phyloP scores from a whole-genome alignment of 768 basidiomycete genomes.

The Leccinum ochraceum region DNA sequence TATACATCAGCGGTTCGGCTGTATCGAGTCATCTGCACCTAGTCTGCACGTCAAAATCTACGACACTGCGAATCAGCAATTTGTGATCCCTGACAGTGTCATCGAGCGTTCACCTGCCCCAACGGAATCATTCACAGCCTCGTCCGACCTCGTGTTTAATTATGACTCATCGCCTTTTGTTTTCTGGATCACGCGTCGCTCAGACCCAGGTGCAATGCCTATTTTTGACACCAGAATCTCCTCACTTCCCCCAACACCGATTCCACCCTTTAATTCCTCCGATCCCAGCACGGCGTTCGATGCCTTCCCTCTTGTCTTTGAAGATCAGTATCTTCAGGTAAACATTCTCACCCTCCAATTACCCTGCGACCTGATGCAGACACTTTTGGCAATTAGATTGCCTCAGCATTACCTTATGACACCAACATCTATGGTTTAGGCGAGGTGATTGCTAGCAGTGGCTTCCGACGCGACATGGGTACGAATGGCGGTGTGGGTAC shows the following conservation, averaged over 20 bases:
- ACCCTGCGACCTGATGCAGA: background rate
- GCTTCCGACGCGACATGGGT: slow-evolving; percentile 63
- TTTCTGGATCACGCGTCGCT: slow-evolving; percentile 78
- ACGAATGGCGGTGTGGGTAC: slow-evolving; percentile 51
- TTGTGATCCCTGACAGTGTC: slow-evolving; percentile 59
- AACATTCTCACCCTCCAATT: background rate
- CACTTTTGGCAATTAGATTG: slow-evolving; percentile 39
- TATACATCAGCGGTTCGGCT: background rate
- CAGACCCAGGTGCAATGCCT: slow-evolving; percentile 51
- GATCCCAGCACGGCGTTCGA: slow-evolving; percentile 61
- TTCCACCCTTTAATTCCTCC: slow-evolving; percentile 50
- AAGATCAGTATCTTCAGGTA: slow-evolving; percentile 79
- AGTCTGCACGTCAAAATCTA: slow-evolving; percentile 71
- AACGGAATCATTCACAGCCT: slow-evolving; percentile 34
- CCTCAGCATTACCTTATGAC: slow-evolving; percentile 63
- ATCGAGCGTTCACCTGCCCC: slow-evolving; percentile 45
- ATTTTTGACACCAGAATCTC: slow-evolving; percentile 70
- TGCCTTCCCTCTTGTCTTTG: slow-evolving; percentile 72
- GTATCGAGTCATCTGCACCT: background rate
- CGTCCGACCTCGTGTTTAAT: slow-evolving; percentile 71
- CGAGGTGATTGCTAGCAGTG: slow-evolving; percentile 69
- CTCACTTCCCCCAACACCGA: slow-evolving; percentile 62
- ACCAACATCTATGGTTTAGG: slow-evolving; percentile 82
- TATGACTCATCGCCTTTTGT: slow-evolving; percentile 65
- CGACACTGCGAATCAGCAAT: slow-evolving; percentile 62